Evolutionary conservation across 495 filamentous ascomycete species (phyloP), one percentile per base, ranked within the genome.

Genomic region (Saxophila tyrrhenica): DNA sequence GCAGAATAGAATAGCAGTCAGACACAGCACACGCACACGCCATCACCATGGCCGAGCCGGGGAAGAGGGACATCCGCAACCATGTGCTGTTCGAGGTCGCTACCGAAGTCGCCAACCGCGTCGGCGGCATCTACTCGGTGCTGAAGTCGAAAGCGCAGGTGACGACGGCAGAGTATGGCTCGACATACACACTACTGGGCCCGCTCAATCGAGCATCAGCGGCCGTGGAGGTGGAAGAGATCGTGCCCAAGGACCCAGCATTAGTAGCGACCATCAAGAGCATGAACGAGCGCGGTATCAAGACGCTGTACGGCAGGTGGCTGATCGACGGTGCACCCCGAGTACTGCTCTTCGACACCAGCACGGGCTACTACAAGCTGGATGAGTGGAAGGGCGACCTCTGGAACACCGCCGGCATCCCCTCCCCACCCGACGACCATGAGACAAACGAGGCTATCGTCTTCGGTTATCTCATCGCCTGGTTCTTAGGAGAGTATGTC

Each of bases 71-170:
- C 72, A 78, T 88, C 43, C 80, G 76, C 69, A 85, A 86, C 64
- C 86, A 90, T 62, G 72, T 87, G 65, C 83, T 98, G 47, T 98
- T 98, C 62, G 92, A 98, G 72, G 72, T 96, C 55, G 89, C 92
- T 25, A 97, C 92, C 16, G 92, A 98, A 66, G 92, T 96, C 56
- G 92, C 92, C 50, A 95, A 98, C 74, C 81, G 94, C 72, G 92
- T 98, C 53, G 92, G 92, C 65, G 92, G 92, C 58, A 98, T 98
- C 72, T 98, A 98, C 74, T 96, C 91, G 15, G 92, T 98, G 50
- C 81, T 98, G 66, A 98, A 98, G 72, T 98, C 92, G 50, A 98
- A 98, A 69, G 91, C 92, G 19, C 90, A 92, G 9, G 91, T 98
- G 47, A 98, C 92, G 24, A 95, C 92, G 0, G 89, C 89, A 17